A percentile compares a stretch with the other conserved stretches of the same genome.
These are phyloP conservation scores for Apiotrichum siamense DNA, from an alignment of 1,284 basidiomycete species.

Conservation along the genomic window DNA sequence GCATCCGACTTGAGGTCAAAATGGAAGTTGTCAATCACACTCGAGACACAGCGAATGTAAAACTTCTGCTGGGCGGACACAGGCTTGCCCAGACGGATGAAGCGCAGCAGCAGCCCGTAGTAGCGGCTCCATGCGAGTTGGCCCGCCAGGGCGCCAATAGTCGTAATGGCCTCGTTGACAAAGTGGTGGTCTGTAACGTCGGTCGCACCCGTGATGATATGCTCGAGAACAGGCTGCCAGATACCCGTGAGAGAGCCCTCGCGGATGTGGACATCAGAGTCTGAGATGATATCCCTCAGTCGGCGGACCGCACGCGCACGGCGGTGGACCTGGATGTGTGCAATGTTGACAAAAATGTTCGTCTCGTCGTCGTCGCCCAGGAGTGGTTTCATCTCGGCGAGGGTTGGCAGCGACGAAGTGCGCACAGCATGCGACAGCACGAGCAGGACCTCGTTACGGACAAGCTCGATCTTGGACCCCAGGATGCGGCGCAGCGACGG, in stretches of 20 bases:
- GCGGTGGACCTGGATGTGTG: constrained; percentile 90
- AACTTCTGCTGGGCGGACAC: constrained; percentile 73
- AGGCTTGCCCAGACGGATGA: constrained; percentile 65
- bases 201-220: constrained; percentile 66
- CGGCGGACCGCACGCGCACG: constrained; percentile 80
- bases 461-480: constrained; percentile 74
- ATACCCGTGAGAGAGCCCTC: constrained; percentile 73
- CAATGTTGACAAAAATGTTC: constrained; percentile 93
- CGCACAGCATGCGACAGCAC: constrained; percentile 73
- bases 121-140: constrained; percentile 81
- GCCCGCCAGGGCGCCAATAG: constrained; percentile 68
- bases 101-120: constrained; percentile 72
- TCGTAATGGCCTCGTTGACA: constrained; percentile 78
- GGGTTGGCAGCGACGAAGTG: constrained; percentile 54
- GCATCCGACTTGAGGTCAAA: constrained; percentile 62
- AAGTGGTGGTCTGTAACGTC: constrained; percentile 78
- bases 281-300: constrained; percentile 72
- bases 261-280: constrained; percentile 61
- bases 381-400: constrained; percentile 74
- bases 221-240: constrained; percentile 79
- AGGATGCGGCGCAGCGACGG: constrained; percentile 78
- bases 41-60: constrained; percentile 78
- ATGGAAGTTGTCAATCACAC: constrained; percentile 86
- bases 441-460: constrained; percentile 77
- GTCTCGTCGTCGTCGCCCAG: constrained; percentile 90